Evolutionary conservation across 192 early-diverging fungal species (phyloP).

Genomic region (Entomortierella lignicola): DNA sequence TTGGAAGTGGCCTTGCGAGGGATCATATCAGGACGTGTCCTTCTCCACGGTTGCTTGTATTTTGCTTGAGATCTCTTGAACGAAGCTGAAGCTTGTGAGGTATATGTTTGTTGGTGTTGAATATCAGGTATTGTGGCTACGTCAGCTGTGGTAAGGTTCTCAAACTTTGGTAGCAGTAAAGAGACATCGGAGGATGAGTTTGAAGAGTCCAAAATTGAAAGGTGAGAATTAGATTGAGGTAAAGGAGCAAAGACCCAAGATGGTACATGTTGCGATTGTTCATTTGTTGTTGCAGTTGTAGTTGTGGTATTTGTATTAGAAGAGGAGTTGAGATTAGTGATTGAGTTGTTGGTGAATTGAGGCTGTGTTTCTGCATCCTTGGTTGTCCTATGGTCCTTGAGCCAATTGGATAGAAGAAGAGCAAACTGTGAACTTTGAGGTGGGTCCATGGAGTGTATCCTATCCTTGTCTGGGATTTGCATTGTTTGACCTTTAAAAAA

Average conservation of each 20-base stretch:
- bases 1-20: conserved; percentile 1
- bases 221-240: not conserved
- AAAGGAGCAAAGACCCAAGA: conserved; percentile 28
- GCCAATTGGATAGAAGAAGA: conserved; percentile 19
- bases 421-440: conserved; percentile 16
- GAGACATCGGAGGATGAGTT: not conserved
- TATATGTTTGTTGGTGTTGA: conserved; percentile 14
- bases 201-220: not conserved
- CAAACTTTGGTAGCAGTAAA: conserved; percentile 9
- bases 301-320: not conserved
- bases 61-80: conserved; percentile 19
- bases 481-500: not conserved
- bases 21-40: conserved; percentile 20
- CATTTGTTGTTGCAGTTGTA: not conserved
- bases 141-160: conserved; percentile 18
- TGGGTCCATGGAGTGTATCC: not conserved
- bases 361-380: conserved; percentile 6
- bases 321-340: not conserved
- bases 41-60: conserved; percentile 35
- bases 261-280: no score
- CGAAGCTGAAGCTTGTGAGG: conserved; percentile 1
- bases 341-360: not conserved
- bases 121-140: not conserved
- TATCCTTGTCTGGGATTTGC: not conserved
- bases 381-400: conserved; percentile 23